Evolutionary conservation across 148 eudicot genomes (phyloP).

Genomic region (Simmondsia chinensis): DNA sequence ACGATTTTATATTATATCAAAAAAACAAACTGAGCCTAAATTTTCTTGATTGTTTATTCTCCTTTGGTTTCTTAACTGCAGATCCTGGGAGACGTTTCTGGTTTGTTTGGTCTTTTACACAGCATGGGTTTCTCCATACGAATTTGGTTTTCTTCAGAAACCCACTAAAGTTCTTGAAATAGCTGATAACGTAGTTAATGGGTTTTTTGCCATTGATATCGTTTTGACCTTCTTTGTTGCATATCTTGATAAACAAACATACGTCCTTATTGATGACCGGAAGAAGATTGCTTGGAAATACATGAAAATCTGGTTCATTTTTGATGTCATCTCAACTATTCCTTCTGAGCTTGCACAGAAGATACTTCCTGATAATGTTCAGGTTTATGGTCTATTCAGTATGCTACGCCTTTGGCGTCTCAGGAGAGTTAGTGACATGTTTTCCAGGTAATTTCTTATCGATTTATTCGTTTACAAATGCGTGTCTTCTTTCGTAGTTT

Average conservation of each 20-base stretch:
- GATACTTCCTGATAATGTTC: constrained; percentile 25
- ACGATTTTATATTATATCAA: not conserved
- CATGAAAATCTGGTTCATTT: constrained; percentile 30
- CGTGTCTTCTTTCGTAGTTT: not conserved
- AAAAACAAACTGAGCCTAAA: not conserved
- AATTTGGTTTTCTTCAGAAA: constrained; percentile 42
- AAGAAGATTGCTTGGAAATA: constrained; percentile 52
- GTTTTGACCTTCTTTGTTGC: constrained; percentile 62
- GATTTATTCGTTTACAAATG: not conserved
- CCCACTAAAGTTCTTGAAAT: constrained; percentile 27
- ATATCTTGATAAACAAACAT: constrained; percentile 42
- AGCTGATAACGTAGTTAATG: constrained; percentile 60
- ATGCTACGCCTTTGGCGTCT: constrained; percentile 96
- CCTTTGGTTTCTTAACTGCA: constrained; percentile 9
- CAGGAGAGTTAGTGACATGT: constrained; percentile 61
- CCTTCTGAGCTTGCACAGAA: constrained; percentile 43
- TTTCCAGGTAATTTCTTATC: constrained; percentile 36
- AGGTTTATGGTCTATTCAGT: constrained; percentile 54
- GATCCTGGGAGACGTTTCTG: constrained; percentile 57
- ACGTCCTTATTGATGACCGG: constrained; percentile 40
- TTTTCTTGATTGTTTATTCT: not conserved
- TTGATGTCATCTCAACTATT: constrained; percentile 54
- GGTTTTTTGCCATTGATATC: constrained; percentile 52
- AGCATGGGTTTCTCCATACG: constrained; percentile 71
- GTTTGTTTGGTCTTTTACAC: constrained; percentile 53